Conservation (phyloP, 176 grass and related monocot species). For the Rhynchospora breviuscula region DNA sequence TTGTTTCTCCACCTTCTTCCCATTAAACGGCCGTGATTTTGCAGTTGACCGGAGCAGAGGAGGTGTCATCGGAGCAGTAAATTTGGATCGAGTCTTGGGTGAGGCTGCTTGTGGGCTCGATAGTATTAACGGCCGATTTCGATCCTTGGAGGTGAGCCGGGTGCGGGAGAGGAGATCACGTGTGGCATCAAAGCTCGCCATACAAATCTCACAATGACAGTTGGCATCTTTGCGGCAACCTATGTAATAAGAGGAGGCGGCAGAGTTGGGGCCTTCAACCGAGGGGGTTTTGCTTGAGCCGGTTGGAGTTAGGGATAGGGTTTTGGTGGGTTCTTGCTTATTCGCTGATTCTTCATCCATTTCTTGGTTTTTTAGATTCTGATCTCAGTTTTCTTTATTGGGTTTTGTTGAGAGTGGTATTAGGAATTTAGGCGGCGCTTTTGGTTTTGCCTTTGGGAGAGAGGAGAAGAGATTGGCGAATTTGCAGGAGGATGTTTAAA, state of each 20-base stretch:
- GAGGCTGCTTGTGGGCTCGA: constrained; percentile 6
- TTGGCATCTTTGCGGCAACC: constrained; percentile 85
- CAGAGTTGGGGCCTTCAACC: constrained; percentile 24
- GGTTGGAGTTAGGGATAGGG: background rate
- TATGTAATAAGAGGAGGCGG: constrained; percentile 45
- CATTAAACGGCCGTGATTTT: constrained; percentile 28
- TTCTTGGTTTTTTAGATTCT: background rate
- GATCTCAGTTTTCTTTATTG: background rate
- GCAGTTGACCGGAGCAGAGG: constrained; percentile 38
- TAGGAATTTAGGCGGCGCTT: background rate
- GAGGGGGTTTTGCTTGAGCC: constrained; percentile 21
- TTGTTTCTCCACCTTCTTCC: background rate
- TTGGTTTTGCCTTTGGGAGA: background rate
- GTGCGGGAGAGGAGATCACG: constrained; percentile 57
- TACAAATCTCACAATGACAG: constrained; percentile 81
- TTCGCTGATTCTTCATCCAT: constrained; percentile 43
- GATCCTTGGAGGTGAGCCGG: constrained; percentile 38
- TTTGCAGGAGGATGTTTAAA: constrained; percentile 7
- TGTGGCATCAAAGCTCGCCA: constrained; percentile 86
- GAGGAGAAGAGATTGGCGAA: background rate
- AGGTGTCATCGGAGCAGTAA: constrained; percentile 35
- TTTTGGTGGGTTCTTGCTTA: background rate
- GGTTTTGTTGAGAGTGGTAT: background rate
- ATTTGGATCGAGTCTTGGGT: background rate
- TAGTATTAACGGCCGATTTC: constrained; percentile 7